Conservation (phyloP, 148 eudicot species). For the Arbutus unedo region DNA sequence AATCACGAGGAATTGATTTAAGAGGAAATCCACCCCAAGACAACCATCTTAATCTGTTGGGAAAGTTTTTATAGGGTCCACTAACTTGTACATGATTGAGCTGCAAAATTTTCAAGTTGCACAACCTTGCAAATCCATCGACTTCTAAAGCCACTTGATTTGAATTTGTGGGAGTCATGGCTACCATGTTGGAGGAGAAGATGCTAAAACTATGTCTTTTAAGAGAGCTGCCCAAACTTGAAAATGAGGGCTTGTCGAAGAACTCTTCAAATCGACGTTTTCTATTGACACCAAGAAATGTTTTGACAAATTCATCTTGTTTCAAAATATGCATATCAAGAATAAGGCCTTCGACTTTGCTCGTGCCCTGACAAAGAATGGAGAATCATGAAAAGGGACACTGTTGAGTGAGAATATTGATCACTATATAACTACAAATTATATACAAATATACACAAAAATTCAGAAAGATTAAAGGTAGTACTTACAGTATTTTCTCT, state of each 20-base stretch:
- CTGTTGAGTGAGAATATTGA: no score
- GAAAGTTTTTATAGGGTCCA: neutral
- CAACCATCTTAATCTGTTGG: neutral
- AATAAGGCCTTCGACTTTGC: neutral
- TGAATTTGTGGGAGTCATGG: neutral
- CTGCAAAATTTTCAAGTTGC: neutral
- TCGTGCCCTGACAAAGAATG: neutral
- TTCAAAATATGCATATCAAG: neutral
- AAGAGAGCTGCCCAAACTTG: neutral
- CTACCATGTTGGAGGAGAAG: neutral
- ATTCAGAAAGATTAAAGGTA: no score
- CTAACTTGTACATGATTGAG: neutral
- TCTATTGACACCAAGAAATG: neutral
- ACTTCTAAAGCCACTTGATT: neutral
- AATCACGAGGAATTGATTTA: neutral
- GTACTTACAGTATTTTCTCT: no score
- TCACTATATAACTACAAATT: no score
- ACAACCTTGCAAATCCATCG: neutral
- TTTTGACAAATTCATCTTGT: neutral
- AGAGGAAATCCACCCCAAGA: constrained; percentile 13
- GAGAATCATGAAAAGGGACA: no score
- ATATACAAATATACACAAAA: no score
- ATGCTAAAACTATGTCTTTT: neutral
- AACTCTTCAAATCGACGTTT: neutral
- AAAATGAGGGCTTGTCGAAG: neutral